phyloP scores from a whole-genome alignment of 306 rosid genomes.

The Oemleria cerasiformis region DNA sequence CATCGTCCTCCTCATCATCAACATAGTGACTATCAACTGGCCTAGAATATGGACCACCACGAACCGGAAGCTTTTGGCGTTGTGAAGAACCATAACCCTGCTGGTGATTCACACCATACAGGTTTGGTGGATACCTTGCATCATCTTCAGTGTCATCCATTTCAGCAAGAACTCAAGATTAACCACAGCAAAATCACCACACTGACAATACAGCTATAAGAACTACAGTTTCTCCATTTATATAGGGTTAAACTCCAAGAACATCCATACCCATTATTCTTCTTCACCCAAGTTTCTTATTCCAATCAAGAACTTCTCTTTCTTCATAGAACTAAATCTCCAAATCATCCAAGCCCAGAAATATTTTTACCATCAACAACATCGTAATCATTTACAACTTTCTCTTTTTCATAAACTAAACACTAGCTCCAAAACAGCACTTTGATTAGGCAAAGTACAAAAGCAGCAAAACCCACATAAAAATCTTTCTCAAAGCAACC shows the following conservation, averaged over 20 bases:
- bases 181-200: conserved; percentile 20
- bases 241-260: conserved; percentile 7
- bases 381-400: neutral
- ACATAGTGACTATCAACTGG: conserved; percentile 34
- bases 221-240: neutral
- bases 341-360: conserved; percentile 2
- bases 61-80: conserved; percentile 34
- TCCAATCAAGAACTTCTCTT: conserved; percentile 5
- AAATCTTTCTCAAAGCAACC: neutral
- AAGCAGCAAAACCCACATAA: conserved; percentile 9
- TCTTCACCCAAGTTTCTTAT: neutral
- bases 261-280: neutral
- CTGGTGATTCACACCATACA: conserved; percentile 42
- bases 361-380: neutral
- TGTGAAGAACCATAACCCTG: conserved; percentile 48
- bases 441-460: neutral
- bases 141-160: conserved; percentile 84
- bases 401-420: neutral
- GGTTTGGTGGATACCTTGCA: conserved; percentile 44
- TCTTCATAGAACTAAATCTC: neutral
- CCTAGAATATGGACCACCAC: conserved; percentile 43
- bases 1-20: conserved; percentile 47
- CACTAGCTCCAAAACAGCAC: neutral
- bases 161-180: conserved; percentile 21
- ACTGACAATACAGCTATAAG: conserved; percentile 4